Evolutionary conservation across 1,284 basidiomycete species (phyloP).

Genomic region (Ganoderma leucocontextum): DNA sequence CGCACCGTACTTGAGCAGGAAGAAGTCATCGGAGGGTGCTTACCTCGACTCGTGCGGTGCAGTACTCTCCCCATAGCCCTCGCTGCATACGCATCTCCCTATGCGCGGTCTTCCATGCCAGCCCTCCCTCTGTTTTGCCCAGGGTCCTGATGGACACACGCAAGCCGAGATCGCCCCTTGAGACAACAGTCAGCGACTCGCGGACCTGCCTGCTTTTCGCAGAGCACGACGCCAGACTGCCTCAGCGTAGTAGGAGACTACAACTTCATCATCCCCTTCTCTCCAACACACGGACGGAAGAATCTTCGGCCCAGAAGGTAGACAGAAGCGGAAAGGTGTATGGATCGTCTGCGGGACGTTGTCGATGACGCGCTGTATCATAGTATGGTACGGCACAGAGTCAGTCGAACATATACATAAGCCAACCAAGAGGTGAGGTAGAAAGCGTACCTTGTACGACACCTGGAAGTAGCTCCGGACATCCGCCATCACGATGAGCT

Average conservation of each 20-base stretch:
- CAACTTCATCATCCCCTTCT: not conserved
- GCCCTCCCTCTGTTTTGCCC: not conserved
- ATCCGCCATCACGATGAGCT: constrained; percentile 40
- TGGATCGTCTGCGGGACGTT: constrained; percentile 60
- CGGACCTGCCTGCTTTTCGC: not conserved
- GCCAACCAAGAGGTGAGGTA: not conserved
- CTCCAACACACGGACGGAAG: not conserved
- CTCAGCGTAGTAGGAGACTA: not conserved
- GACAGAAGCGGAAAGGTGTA: not conserved
- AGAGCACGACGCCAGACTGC: not conserved
- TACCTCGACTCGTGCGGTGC: not conserved
- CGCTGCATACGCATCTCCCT: not conserved
- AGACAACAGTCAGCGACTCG: not conserved
- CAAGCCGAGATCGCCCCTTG: not conserved
- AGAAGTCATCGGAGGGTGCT: not conserved
- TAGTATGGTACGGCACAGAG: not conserved
- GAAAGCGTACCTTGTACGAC: constrained; percentile 35
- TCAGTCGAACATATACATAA: not conserved
- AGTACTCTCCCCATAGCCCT: not conserved
- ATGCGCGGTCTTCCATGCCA: not conserved
- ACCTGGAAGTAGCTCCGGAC: constrained; percentile 41
- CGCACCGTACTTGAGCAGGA: not conserved
- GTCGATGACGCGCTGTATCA: constrained; percentile 60
- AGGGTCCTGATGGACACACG: not conserved
- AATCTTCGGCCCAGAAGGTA: not conserved